These are phyloP conservation scores for Trametes coccinea DNA, from an alignment of 768 basidiomycete species.

Conservation along the genomic window DNA sequence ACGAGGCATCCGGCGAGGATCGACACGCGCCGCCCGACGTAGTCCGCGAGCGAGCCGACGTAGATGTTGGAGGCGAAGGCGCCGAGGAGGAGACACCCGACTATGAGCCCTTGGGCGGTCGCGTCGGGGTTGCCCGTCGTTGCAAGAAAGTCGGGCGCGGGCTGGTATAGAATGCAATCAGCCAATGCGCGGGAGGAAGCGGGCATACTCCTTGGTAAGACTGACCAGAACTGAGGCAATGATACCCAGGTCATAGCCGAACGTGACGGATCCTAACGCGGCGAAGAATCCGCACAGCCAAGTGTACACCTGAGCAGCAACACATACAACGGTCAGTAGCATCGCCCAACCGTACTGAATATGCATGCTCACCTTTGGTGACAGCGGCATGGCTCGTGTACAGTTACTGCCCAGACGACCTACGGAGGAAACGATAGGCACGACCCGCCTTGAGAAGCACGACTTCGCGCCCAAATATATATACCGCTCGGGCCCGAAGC, in stretches of 20 bases:
- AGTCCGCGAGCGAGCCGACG: constrained; percentile 25
- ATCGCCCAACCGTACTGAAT: too few species aligned
- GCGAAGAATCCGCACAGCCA: constrained; percentile 56
- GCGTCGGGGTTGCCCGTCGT: constrained; percentile 23
- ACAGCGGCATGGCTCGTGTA: constrained; percentile 3
- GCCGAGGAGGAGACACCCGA: constrained; percentile 28
- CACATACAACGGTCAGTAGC: too few species aligned
- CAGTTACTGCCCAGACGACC: too few species aligned
- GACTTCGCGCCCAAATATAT: not conserved
- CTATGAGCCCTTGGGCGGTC: constrained; percentile 26
- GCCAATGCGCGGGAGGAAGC: not conserved
- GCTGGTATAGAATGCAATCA: constrained; percentile 1
- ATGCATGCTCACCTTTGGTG: constrained; percentile 8
- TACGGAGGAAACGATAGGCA: not conserved
- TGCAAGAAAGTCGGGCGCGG: constrained; percentile 23
- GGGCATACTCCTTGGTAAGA: too few species aligned
- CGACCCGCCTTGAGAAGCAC: not conserved
- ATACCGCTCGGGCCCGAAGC: not conserved
- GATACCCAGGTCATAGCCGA: constrained; percentile 53
- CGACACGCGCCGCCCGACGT: constrained; percentile 22
- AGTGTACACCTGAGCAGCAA: constrained; percentile 38
- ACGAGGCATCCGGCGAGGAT: constrained; percentile 28
- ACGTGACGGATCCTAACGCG: constrained; percentile 35
- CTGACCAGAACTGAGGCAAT: constrained; percentile 46
- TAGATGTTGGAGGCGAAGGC: constrained; percentile 29